phyloP scores from a whole-genome alignment of 2,329 filamentous ascomycete species.

The Mycosphaerella sp. region DNA sequence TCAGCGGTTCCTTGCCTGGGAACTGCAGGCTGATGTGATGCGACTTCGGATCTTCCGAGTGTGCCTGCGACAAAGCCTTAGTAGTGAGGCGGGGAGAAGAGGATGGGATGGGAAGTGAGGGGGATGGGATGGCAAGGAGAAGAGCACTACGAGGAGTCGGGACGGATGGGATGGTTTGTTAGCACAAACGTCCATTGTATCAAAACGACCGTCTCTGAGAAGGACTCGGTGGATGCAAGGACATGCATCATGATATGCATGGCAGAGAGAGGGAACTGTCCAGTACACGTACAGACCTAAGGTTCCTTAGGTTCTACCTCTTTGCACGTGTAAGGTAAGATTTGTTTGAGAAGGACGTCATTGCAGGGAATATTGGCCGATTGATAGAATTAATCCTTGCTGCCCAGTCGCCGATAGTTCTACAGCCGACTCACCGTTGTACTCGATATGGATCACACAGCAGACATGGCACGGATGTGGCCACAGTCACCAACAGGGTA shows the following conservation, averaged over 20 bases:
- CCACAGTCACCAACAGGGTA: background rate
- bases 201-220: background rate
- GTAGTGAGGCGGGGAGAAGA: background rate
- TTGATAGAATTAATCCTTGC: background rate
- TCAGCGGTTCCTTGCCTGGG: conserved; percentile 2
- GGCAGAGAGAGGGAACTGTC: too few relatives aligned
- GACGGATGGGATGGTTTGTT: background rate
- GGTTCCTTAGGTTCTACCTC: background rate
- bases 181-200: background rate
- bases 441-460: too few relatives aligned
- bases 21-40: conserved; percentile 5
- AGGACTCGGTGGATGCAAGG: too few relatives aligned
- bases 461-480: background rate
- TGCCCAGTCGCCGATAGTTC: too few relatives aligned
- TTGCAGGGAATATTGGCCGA: background rate
- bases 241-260: too few relatives aligned
- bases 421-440: too few relatives aligned
- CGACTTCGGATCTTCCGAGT: background rate
- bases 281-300: too few relatives aligned
- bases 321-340: background rate
- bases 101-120: background rate
- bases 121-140: background rate
- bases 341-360: background rate
- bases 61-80: background rate
- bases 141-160: background rate